phyloP scores from a whole-genome alignment of 129 eudicot species.

The Centrapalus pauciflorus region DNA sequence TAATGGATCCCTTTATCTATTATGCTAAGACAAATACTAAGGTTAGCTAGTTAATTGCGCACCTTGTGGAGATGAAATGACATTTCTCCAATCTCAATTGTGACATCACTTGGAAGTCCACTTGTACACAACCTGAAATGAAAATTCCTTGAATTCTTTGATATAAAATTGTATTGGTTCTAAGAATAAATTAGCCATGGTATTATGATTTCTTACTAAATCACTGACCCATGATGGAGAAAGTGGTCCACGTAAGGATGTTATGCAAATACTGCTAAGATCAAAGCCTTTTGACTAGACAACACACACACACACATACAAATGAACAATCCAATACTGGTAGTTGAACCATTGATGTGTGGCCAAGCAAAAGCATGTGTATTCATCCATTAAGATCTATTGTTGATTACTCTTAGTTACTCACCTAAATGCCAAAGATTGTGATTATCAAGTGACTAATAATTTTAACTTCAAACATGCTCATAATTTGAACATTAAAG shows the following conservation, averaged over 20 bases:
- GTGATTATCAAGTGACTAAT: neutral
- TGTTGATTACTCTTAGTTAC: neutral
- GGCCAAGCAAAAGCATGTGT: too few species aligned
- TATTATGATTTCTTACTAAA: neutral
- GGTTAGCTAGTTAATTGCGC: neutral
- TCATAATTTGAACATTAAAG: neutral
- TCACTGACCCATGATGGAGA: neutral
- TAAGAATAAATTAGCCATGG: neutral
- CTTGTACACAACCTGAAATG: slow-evolving; percentile 63
- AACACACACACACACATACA: neutral
- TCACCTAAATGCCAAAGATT: neutral
- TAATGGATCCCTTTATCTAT: neutral
- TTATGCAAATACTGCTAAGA: neutral
- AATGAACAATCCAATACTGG: neutral
- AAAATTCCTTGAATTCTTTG: neutral
- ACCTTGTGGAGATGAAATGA: slow-evolving; percentile 81
- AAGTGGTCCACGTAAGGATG: neutral
- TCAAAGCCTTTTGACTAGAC: neutral
- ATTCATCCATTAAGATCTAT: neutral
- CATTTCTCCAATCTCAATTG: slow-evolving; percentile 62
- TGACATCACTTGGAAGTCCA: slow-evolving; percentile 70
- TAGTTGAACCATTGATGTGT: too few species aligned
- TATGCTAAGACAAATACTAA: neutral
- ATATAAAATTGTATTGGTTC: neutral
- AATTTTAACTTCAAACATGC: neutral